Base-by-base conservation (phyloP, 2,329 filamentous ascomycete species). In the Xylariaceae sp. region DNA sequence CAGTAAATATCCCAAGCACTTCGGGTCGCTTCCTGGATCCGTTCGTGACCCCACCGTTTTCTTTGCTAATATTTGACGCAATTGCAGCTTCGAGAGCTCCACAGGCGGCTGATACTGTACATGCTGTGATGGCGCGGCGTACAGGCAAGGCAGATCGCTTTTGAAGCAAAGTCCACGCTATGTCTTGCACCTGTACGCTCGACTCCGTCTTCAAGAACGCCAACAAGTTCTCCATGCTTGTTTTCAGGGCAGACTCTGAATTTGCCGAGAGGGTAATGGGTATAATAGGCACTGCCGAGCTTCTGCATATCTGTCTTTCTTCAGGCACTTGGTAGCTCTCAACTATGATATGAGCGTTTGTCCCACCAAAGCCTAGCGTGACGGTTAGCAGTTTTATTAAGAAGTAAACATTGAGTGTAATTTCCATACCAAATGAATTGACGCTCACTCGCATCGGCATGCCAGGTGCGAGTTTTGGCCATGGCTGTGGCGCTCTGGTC, bases 361-460 rank as follows among this genome's bases (percentile, higher is more conserved):
- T 13, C 13, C 27, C 27, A 30, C 27, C 7, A 30, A 7, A 30
- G 27, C 13, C 27, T 8, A 30, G 7, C 7, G 7, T 13, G 8
- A 8, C 27, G 7, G 7, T 7, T 30, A 30, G 27, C 27, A n/a
- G n/a, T n/a, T n/a, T 30, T 30, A 30, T 30, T 13, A 30, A 7
- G 27, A 30, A 30, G n/a, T n/a, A 30, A 30, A 8, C 13, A 30
- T 7, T 8, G 8, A 7, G 27, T 13, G 13, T 40, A 10, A 63
- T 62, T 1, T 62, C 62, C 13, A 62, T 65, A 0, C 64, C 64
- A 21, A 66, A 67, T 18, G 50, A 57, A 26, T 66, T 66, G 30
- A 66, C 60, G 23, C 64, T 66, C 4, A 57, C 63, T 3, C 63
- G 33, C 2, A 45, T 39, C 1, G 55, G 56, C 1, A 10, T n/a